phyloP scores from a whole-genome alignment of 495 filamentous ascomycete species.

The Trypethelium eluteriae region DNA sequence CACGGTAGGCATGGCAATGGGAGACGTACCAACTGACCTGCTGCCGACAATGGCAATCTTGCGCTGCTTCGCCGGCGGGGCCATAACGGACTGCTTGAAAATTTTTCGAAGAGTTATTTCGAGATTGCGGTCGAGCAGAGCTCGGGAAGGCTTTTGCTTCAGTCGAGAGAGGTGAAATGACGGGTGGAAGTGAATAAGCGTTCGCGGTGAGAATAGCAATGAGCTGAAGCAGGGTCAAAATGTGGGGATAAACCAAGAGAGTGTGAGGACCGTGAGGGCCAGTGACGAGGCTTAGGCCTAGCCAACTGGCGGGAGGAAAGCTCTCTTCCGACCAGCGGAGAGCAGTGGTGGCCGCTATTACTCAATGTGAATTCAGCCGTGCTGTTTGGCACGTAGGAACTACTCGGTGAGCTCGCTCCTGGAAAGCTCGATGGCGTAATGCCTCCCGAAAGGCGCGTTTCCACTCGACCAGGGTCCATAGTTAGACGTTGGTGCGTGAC shows the following conservation, averaged over 20 bases:
- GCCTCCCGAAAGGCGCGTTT: not conserved
- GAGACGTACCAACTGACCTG: slow-evolving; percentile 80
- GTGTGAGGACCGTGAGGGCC: not conserved
- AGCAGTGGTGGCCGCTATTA: slow-evolving; percentile 5
- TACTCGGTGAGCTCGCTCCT: not conserved
- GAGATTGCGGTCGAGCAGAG: not conserved
- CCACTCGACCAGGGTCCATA: not conserved
- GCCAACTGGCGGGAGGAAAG: not conserved
- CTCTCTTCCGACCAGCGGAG: not conserved
- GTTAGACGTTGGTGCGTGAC: too few species aligned
- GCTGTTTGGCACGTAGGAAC: not conserved
- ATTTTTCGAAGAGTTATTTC: not conserved
- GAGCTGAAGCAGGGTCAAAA: not conserved
- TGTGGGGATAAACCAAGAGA: not conserved
- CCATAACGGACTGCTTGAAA: slow-evolving; percentile 44
- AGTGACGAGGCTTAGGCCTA: not conserved
- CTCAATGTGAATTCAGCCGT: slow-evolving; percentile 12
- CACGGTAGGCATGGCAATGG: not conserved
- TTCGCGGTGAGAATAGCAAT: not conserved
- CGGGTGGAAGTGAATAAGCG: too few species aligned
- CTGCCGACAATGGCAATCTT: slow-evolving; percentile 98
- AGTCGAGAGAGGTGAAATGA: too few species aligned
- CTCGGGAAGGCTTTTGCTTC: too few species aligned
- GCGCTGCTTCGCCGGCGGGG: slow-evolving; percentile 79
- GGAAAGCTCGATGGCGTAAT: slow-evolving; percentile 7